Evolutionary conservation across 164 flowering plant species (phyloP).

Genomic region (Akebia trifoliata): DNA sequence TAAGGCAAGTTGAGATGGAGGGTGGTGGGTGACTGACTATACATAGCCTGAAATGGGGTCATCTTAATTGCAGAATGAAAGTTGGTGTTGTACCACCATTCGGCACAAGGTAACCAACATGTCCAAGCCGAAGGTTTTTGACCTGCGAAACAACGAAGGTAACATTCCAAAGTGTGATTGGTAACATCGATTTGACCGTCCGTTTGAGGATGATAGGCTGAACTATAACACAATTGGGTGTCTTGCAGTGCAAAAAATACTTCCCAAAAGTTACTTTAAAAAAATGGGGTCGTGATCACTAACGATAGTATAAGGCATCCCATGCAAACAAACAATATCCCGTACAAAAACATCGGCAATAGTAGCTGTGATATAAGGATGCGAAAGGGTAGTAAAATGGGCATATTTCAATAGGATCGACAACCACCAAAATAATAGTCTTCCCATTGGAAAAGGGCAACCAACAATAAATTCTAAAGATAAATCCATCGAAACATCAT

Average conservation of each 20-base stretch:
- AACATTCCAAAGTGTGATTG: background rate
- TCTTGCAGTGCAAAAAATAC: background rate
- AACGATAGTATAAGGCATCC: background rate
- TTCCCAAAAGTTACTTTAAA: background rate
- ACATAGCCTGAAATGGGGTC: no score
- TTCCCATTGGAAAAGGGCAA: background rate
- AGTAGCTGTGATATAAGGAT: background rate
- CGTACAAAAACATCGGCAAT: background rate
- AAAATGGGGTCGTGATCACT: background rate
- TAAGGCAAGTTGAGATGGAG: background rate
- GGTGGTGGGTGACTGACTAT: background rate
- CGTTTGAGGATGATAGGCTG: background rate
- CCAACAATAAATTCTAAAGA: constrained; percentile 7
- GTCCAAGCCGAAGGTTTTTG: background rate
- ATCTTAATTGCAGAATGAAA: background rate
- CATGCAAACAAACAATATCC: background rate
- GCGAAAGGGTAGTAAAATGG: background rate
- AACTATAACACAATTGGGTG: background rate
- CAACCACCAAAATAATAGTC: background rate
- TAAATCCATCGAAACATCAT: background rate
- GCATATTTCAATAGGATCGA: background rate
- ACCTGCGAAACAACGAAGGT: background rate
- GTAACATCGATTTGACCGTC: background rate
- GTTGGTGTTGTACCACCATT: background rate
- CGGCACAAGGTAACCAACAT: background rate